These are phyloP conservation scores for Histomonas meleagridis DNA, from an alignment of 208 protist genomes.

Conservation along the genomic window DNA sequence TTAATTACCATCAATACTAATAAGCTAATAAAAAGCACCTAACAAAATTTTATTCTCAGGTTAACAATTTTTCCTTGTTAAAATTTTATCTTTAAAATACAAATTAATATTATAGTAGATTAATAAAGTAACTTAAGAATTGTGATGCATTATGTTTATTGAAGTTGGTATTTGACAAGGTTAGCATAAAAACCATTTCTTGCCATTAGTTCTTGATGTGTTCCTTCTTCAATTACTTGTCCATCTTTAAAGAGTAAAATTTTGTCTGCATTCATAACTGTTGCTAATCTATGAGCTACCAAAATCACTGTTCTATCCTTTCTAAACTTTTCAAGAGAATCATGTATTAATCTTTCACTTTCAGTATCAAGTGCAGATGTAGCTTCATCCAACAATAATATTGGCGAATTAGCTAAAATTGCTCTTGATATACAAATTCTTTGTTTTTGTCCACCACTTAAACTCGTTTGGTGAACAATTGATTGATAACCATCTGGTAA, in stretches of 20 bases:
- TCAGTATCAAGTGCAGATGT: slow-evolving; percentile 9
- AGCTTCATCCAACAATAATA: slow-evolving; percentile 19
- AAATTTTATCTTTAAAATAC: too few relatives aligned
- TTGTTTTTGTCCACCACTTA: slow-evolving; percentile 10
- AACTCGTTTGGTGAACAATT: background rate
- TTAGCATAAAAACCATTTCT: background rate
- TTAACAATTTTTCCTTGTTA: too few relatives aligned
- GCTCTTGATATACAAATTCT: slow-evolving; percentile 25
- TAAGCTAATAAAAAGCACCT: too few relatives aligned
- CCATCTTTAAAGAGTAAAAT: slow-evolving; percentile 3
- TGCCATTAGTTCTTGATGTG: background rate
- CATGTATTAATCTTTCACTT: background rate
- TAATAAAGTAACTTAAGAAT: too few relatives aligned
- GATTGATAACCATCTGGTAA: slow-evolving; percentile 41
- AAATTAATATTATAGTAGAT: too few relatives aligned
- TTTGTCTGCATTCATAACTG: background rate
- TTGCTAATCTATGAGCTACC: background rate
- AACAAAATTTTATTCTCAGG: too few relatives aligned
- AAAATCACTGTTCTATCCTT: background rate
- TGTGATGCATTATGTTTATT: too few relatives aligned
- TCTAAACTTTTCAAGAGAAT: background rate
- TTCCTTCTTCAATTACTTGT: background rate
- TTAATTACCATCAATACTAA: too few relatives aligned
- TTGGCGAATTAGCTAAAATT: background rate
- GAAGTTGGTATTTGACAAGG: slow-evolving; percentile 25